phyloP scores from a whole-genome alignment of 306 rosid genomes.

The Gynostemma pentaphyllum region DNA sequence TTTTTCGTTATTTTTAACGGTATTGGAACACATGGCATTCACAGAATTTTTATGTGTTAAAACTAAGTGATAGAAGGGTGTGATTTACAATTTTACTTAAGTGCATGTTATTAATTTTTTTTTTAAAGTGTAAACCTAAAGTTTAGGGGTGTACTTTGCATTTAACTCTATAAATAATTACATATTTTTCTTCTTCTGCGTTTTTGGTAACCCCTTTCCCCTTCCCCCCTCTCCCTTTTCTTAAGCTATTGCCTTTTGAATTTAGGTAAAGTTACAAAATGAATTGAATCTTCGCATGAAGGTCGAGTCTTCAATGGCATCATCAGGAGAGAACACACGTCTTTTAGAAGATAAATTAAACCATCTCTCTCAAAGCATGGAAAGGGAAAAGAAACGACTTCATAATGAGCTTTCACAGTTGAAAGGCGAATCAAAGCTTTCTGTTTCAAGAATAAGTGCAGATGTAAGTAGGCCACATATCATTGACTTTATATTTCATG shows the following conservation, averaged over 20 bases:
- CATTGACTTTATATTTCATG: background rate
- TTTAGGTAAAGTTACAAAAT: constrained; percentile 63
- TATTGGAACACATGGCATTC: no score
- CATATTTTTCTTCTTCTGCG: no score
- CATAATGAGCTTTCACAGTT: constrained; percentile 42
- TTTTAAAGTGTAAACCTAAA: no score
- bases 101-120: no score
- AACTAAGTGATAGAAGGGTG: no score
- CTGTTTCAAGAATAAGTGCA: constrained; percentile 51
- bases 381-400: constrained; percentile 49
- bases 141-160: no score
- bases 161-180: no score
- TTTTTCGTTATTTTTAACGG: no score
- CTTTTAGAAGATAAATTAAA: constrained; percentile 43
- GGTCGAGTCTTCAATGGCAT: constrained; percentile 60
- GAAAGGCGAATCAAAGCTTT: constrained; percentile 56
- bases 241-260: constrained; percentile 8
- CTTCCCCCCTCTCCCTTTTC: no score
- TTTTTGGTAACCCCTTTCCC: no score
- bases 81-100: no score
- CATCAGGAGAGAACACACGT: constrained; percentile 51
- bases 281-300: constrained; percentile 53
- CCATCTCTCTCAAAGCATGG: constrained; percentile 48
- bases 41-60: no score
- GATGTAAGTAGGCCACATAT: constrained; percentile 40